Conservation (phyloP, 305 asterid species). For the Fraxinus ornus region DNA sequence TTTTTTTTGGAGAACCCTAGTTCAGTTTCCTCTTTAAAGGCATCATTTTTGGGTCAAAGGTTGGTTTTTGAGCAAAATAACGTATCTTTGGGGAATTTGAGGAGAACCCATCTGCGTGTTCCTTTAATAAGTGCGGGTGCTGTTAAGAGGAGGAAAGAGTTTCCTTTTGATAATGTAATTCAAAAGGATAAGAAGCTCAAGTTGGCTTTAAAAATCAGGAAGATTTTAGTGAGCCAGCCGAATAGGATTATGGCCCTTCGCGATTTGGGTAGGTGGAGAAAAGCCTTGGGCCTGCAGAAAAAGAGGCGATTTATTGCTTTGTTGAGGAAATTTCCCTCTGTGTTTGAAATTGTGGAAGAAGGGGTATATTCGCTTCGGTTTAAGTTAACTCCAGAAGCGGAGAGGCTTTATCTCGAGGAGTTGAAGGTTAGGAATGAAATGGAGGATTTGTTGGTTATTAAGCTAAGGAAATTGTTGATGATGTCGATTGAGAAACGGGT, state of each 20-base stretch:
- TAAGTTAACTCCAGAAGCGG: constrained; percentile 84
- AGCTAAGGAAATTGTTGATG: constrained; percentile 89
- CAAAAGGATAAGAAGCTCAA: constrained; percentile 95
- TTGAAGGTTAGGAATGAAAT: constrained; percentile 74
- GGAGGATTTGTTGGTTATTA: constrained; percentile 84
- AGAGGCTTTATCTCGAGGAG: constrained; percentile 89
- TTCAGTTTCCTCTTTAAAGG: constrained; percentile 36
- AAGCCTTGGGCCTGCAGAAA: constrained; percentile 57
- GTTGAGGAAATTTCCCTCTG: constrained; percentile 83
- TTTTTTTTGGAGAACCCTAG: constrained; percentile 26
- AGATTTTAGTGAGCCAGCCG: constrained; percentile 81
- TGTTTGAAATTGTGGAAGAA: constrained; percentile 90
- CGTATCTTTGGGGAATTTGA: constrained; percentile 29
- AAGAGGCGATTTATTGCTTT: constrained; percentile 73
- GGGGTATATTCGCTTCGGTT: constrained; percentile 81
- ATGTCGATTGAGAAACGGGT: constrained; percentile 87
- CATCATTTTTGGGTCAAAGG: constrained; percentile 52
- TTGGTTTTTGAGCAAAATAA: constrained; percentile 35
- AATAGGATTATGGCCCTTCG: constrained; percentile 77
- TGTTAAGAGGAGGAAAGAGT: constrained; percentile 93
- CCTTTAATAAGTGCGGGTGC: constrained; percentile 54
- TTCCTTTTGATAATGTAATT: constrained; percentile 85
- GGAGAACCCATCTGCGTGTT: constrained; percentile 33
- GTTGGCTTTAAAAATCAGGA: constrained; percentile 78
- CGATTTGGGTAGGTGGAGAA: constrained; percentile 77